A percentile compares a stretch with the other conserved stretches of the same genome.
Evolutionary conservation across 495 filamentous ascomycete genomes (phyloP).

Genomic region (Daldinia childiae): DNA sequence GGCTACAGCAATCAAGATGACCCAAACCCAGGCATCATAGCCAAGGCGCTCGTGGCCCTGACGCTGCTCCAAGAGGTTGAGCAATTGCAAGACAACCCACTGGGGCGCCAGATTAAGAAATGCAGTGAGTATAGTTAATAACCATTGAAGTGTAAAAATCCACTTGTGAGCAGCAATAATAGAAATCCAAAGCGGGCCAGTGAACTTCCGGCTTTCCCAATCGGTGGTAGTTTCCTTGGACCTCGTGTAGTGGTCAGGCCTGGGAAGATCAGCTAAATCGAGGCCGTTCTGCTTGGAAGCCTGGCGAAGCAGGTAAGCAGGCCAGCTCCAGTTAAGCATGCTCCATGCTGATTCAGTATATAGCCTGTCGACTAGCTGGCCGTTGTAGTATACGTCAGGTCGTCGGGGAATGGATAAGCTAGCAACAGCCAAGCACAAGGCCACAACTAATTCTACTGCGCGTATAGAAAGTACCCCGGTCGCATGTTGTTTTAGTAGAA

Average conservation of each 20-base stretch:
- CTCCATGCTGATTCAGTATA: constrained; percentile 66
- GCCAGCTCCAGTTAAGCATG: constrained; percentile 74
- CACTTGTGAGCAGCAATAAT: constrained; percentile 65
- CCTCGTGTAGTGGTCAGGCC: constrained; percentile 60
- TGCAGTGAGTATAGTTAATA: constrained; percentile 61
- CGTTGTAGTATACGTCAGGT: constrained; percentile 69
- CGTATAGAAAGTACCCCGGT: constrained; percentile 47
- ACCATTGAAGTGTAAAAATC: constrained; percentile 63
- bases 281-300: constrained; percentile 65
- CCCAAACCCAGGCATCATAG: constrained; percentile 72
- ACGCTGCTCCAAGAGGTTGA: constrained; percentile 69
- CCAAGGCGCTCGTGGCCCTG: constrained; percentile 51
- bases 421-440: constrained; percentile 50
- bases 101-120: constrained; percentile 74
- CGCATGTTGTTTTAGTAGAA: constrained; percentile 41
- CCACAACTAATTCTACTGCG: constrained; percentile 49
- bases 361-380: constrained; percentile 69
- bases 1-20: constrained; percentile 65
- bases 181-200: constrained; percentile 68
- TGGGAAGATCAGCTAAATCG: constrained; percentile 67
- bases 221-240: constrained; percentile 56
- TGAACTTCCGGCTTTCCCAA: constrained; percentile 62
- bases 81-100: constrained; percentile 70
- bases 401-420: constrained; percentile 68
- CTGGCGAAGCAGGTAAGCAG: constrained; percentile 59